Evolutionary conservation across 169 alveolate genomes (phyloP), one percentile per base, ranked within the genome.

Genomic region (Toxoplasma gondii): DNA sequence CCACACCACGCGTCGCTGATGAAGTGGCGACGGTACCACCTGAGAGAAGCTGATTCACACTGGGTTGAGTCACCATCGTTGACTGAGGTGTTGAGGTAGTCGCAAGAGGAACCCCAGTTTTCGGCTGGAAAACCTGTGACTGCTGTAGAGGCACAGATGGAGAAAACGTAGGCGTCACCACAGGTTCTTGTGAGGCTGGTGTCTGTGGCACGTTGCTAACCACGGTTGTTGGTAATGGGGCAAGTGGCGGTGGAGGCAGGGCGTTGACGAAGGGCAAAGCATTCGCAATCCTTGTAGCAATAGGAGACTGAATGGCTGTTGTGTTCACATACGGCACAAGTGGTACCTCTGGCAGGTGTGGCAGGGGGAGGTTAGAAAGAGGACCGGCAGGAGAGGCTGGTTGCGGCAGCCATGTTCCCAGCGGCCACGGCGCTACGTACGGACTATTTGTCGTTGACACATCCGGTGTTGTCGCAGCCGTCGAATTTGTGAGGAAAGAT

Each of bases 171-270:
- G 78, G 78, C 0, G 78, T 36, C 34, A 64, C 78, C 78, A 7
- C 29, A 64, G 78, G 78, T 64, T 64, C 36, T 19, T 10, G 29
- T 64, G 78, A 0, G 12, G 78, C 78, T 29, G 78, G 78, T 0
- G 1, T 31, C 78, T 19, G 78, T 24, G 78, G 36, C 34, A 24
- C 78, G 7, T 19, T 64, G 78, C 36, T 64, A 29, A 64, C 34
- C 34, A 78, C 87, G 31, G 27, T 7, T 34, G 34, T 39, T 39
- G 87, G 87, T 7, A 34, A 12, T 19, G 87, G 87, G 34, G 53
- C 87, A 5, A 78, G 87, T 34, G 87, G 87, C 10, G 87, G 87
- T 78, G 87, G 87, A 22, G 87, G 87, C 45, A 78, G 45, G 34
- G 34, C 27, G 34, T 78, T 34, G 24, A 39, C 45, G 29, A 78